Evolutionary conservation across 108 stramenopile genomes (phyloP), one percentile per base, ranked within the genome.

Genomic region (Discostella pseudostelligera): DNA sequence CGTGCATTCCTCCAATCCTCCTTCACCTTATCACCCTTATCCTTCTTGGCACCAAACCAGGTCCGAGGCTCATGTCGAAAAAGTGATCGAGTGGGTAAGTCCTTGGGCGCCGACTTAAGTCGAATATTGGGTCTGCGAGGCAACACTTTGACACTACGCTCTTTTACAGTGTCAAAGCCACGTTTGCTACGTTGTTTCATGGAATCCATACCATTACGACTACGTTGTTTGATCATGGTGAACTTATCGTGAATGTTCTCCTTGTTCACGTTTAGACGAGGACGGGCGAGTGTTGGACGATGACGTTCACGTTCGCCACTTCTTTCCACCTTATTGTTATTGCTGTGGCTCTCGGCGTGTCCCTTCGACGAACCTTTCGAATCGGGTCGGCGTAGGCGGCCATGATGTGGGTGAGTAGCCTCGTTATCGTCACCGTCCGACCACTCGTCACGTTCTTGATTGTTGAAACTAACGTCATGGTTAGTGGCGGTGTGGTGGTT

Each of bases 51-150:
- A 21, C 56, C 56, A 17, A 57, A 40, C 56, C 56, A 57, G 11
- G 56, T 57, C 56, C 56, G 26, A 13, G 56, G 56, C 56, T 32
- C 26, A 26, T 57, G 56, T 2, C 26, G 56, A 28, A 57, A 57
- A 24, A 57, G 20, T 10, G 56, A 57, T 22, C 56, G 56, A 21
- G 36, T 19, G 0, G 56, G 56, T 12, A 57, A 28, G 4, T 21
- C 39, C 9, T 20, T 8, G 20, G 56, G 6, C 4, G 26, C 56
- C 14, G 22, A 25, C 21, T 57, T 57, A 2, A 40, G 3, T 5
- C 56, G 56, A 37, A 57, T 28, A 12, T 12, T 19, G 7, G 56
- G 39, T 20, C 19, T 2, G 46, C 32, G 32, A 21, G 20, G 46
- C 46, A 48, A 19, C 46, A 21, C 21, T 19, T 21, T 21, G 46